Evolutionary conservation across 2,329 filamentous ascomycete genomes (phyloP).

Genomic region (Stagonosporopsis cucurbitacearum): DNA sequence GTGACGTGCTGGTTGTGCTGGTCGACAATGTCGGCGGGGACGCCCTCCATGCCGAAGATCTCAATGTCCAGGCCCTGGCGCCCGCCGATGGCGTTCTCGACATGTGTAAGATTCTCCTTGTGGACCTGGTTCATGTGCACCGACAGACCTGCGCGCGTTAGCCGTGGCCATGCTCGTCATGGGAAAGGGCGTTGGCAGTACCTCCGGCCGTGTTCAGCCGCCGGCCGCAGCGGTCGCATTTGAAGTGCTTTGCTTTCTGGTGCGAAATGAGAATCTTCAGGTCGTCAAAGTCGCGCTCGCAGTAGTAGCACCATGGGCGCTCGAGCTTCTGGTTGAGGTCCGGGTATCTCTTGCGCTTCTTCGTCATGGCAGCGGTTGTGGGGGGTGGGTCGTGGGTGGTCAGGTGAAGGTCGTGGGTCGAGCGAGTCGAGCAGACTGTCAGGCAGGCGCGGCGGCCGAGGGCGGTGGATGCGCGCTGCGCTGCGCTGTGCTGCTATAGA

Average conservation of each 20-base stretch:
- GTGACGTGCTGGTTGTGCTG: constrained; percentile 87
- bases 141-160: constrained; percentile 71
- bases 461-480: background rate
- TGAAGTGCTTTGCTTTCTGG: constrained; percentile 99
- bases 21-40: constrained; percentile 83
- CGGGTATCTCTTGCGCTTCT: constrained; percentile 87
- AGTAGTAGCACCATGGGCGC: constrained; percentile 98
- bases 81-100: constrained; percentile 91
- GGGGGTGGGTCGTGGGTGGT: too few species aligned
- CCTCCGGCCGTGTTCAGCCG: constrained; percentile 94
- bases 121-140: constrained; percentile 99
- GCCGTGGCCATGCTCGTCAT: background rate
- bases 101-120: constrained; percentile 84
- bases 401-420: too few species aligned
- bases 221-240: constrained; percentile 88
- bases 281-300: constrained; percentile 98
- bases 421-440: too few species aligned
- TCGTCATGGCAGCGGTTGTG: constrained; percentile 51
- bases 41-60: constrained; percentile 98
- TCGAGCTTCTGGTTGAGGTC: constrained; percentile 86
- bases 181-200: constrained; percentile 52
- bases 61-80: constrained; percentile 87
- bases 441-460: constrained; percentile 14
- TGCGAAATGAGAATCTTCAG: constrained; percentile 95
- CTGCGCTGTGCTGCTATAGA: too few species aligned